Percentiles rank a stretch among this genome's conserved stretches.
Conservation (phyloP, 345 rosid genomes). For the Euphorbia peplus region DNA sequence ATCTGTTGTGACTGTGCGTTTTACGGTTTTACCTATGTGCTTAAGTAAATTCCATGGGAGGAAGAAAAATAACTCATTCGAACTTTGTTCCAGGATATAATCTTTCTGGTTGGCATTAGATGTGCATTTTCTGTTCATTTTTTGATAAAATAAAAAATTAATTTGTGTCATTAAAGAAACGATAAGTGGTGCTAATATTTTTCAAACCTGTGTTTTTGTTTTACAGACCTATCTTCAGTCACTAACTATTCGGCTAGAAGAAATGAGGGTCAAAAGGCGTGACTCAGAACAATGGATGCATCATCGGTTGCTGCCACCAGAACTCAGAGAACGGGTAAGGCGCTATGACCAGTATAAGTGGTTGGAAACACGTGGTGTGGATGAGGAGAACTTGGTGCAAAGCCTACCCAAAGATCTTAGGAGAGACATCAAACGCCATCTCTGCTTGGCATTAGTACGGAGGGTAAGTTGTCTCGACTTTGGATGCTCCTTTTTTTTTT, state of each 20-base stretch:
- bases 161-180: background rate
- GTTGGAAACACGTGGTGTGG: conserved; percentile 96
- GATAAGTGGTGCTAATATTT: conserved; percentile 5
- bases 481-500: background rate
- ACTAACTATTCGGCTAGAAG: conserved; percentile 89
- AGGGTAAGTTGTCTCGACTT: conserved; percentile 54
- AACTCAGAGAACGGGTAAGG: conserved; percentile 81
- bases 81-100: background rate
- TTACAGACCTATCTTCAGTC: conserved; percentile 97
- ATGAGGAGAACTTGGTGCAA: conserved; percentile 83
- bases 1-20: background rate
- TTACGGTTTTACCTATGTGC: background rate
- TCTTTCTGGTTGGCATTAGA: background rate
- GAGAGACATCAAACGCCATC: conserved; percentile 93
- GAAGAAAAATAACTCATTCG: background rate
- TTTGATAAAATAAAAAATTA: background rate
- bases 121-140: conserved; percentile 5
- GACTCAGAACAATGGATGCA: conserved; percentile 99
- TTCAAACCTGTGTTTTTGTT: conserved; percentile 18
- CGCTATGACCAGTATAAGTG: conserved; percentile 95
- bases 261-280: conserved; percentile 96
- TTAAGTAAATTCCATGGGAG: background rate
- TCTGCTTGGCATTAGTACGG: conserved; percentile 83
- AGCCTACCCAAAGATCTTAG: conserved; percentile 92
- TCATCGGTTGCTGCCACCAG: conserved; percentile 89